These are phyloP conservation scores for Piper longum DNA, from an alignment of 164 flowering plant genomes.

Conservation along the genomic window DNA sequence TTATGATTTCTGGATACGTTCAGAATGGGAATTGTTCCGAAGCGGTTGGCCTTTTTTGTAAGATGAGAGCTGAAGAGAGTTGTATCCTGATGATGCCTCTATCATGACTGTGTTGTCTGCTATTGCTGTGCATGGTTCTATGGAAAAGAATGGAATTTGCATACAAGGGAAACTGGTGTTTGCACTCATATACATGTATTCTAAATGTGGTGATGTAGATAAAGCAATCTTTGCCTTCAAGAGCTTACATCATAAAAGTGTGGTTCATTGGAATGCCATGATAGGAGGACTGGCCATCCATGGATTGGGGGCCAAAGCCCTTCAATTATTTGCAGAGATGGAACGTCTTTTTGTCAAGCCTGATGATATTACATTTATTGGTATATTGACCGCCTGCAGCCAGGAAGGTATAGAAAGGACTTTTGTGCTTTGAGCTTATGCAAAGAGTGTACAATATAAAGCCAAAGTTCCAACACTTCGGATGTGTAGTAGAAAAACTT, in stretches of 20 bases:
- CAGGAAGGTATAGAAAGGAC: constrained; percentile 67
- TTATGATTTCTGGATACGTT: constrained; percentile 58
- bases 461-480: constrained; percentile 62
- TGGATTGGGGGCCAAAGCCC: constrained; percentile 47
- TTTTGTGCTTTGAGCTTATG: constrained; percentile 53
- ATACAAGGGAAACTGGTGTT: constrained; percentile 38
- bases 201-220: constrained; percentile 59
- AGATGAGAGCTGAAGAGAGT: constrained; percentile 17
- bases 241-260: constrained; percentile 16
- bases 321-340: constrained; percentile 48
- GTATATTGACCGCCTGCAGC: constrained; percentile 48
- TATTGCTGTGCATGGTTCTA: constrained; percentile 34
- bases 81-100: constrained; percentile 39
- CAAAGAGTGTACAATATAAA: constrained; percentile 31
- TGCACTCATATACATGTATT: constrained; percentile 63
- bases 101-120: constrained; percentile 43
- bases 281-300: constrained; percentile 62
- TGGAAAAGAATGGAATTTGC: constrained; percentile 20
- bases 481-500: constrained; percentile 61
- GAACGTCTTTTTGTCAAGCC: constrained; percentile 32
- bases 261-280: constrained; percentile 72
- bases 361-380: constrained; percentile 63
- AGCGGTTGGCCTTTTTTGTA: constrained; percentile 37
- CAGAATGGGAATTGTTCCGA: constrained; percentile 29
- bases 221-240: constrained; percentile 35